A percentile compares a stretch with the other conserved stretches of the same genome.
Conservation (phyloP, 306 rosid genomes). For the Amphicarpaea edgeworthii region DNA sequence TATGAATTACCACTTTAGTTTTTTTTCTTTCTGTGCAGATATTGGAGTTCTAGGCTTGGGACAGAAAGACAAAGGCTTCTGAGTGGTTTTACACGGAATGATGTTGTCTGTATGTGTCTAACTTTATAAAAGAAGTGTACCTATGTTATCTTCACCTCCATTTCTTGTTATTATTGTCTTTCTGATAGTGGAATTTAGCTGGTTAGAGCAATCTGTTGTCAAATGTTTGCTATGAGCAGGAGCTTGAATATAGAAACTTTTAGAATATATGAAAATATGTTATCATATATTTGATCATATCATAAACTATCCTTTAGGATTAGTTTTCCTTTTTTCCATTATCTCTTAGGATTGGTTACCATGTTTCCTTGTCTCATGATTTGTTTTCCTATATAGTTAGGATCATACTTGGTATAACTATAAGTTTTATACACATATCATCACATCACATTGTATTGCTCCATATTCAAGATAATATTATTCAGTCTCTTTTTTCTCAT, state of each 20-base stretch:
- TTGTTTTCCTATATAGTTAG: neutral
- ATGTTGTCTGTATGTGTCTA: constrained; percentile 81
- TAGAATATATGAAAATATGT: neutral
- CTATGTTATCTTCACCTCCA: constrained; percentile 27
- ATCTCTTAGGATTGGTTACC: neutral
- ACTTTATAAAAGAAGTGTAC: constrained; percentile 29
- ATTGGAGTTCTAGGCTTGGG: constrained; percentile 95
- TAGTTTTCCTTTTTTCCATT: constrained; percentile 2
- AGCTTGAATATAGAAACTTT: constrained; percentile 19
- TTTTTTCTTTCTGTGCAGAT: constrained; percentile 61
- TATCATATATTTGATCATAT: neutral
- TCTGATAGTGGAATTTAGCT: constrained; percentile 35
- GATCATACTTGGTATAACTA: neutral
- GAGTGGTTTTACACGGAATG: constrained; percentile 67
- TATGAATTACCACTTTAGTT: constrained; percentile 25
- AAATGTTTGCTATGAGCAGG: neutral
- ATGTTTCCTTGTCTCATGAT: neutral
- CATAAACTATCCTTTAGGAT: neutral
- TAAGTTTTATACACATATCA: neutral
- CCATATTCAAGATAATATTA: constrained; percentile 1
- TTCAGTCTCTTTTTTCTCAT: neutral
- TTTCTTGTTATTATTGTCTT: constrained; percentile 28
- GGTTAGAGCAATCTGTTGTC: constrained; percentile 35
- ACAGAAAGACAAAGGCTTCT: constrained; percentile 91
- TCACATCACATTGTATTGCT: neutral